Conservation (phyloP, 441 rosid species). For the Adansonia gregorii region DNA sequence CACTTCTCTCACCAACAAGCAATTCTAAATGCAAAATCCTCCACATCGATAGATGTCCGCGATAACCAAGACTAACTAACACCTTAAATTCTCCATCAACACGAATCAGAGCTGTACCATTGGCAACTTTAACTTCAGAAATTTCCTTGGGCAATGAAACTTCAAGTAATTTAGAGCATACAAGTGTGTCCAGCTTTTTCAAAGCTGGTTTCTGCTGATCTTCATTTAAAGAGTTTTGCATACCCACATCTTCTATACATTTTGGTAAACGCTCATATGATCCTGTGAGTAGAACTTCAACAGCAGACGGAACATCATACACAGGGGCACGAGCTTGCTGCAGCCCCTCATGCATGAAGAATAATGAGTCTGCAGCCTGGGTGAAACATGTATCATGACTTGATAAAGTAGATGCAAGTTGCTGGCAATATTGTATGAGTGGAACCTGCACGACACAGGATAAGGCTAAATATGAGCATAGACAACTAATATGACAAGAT, state of each 20-base stretch:
- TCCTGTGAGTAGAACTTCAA: constrained; percentile 87
- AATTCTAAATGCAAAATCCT: constrained; percentile 96
- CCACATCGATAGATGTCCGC: constrained; percentile 95
- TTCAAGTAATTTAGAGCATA: constrained; percentile 89
- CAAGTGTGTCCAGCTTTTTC: constrained; percentile 85
- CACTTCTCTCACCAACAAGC: constrained; percentile 94
- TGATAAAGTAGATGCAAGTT: constrained; percentile 85
- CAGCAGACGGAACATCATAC: constrained; percentile 96
- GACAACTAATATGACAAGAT: not conserved
- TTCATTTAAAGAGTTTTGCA: constrained; percentile 68
- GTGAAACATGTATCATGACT: constrained; percentile 87
- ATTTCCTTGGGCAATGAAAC: constrained; percentile 82
- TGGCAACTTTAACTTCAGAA: constrained; percentile 78
- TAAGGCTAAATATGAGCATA: constrained; percentile 15
- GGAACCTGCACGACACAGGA: constrained; percentile 72
- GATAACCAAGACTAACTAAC: constrained; percentile 95
- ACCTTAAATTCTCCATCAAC: constrained; percentile 96
- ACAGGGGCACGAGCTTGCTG: constrained; percentile 99
- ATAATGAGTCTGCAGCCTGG: constrained; percentile 94
- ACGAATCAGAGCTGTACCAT: constrained; percentile 80
- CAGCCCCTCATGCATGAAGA: constrained; percentile 97
- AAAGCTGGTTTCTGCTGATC: constrained; percentile 85
- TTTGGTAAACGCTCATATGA: constrained; percentile 90
- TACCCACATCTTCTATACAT: constrained; percentile 90
- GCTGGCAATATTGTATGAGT: constrained; percentile 80